Conservation (phyloP, 306 rosid genomes). For the Fragaria ananassa region DNA sequence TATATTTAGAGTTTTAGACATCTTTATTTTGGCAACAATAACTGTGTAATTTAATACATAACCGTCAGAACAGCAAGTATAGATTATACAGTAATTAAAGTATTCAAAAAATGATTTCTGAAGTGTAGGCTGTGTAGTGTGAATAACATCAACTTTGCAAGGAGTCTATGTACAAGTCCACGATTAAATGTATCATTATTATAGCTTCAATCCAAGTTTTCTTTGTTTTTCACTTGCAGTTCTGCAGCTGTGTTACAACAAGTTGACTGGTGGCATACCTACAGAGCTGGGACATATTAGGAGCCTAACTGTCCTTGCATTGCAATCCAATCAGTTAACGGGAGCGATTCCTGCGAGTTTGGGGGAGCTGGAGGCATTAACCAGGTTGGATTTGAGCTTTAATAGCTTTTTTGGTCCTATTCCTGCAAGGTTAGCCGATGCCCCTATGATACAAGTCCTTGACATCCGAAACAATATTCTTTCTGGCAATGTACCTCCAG, state of each 20-base stretch:
- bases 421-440: conserved; percentile 60
- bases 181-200: background rate
- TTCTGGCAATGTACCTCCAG: conserved; percentile 64
- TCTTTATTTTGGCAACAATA: background rate
- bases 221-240: conserved; percentile 42
- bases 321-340: conserved; percentile 66
- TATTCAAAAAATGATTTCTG: background rate
- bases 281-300: conserved; percentile 51
- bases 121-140: background rate
- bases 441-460: conserved; percentile 53
- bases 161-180: background rate
- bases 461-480: conserved; percentile 74
- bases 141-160: background rate
- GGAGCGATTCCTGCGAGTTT: conserved; percentile 91
- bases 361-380: conserved; percentile 49
- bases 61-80: background rate
- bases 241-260: conserved; percentile 85
- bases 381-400: conserved; percentile 75
- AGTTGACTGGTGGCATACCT: conserved; percentile 70
- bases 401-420: conserved; percentile 70
- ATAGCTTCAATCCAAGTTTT: background rate
- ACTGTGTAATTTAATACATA: background rate
- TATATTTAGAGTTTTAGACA: no score
- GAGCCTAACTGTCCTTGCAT: conserved; percentile 61
- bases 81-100: no score